Evolutionary conservation across 2,329 filamentous ascomycete species (phyloP), one percentile per base, ranked within the genome.

Genomic region (Nectriaceae sp.): DNA sequence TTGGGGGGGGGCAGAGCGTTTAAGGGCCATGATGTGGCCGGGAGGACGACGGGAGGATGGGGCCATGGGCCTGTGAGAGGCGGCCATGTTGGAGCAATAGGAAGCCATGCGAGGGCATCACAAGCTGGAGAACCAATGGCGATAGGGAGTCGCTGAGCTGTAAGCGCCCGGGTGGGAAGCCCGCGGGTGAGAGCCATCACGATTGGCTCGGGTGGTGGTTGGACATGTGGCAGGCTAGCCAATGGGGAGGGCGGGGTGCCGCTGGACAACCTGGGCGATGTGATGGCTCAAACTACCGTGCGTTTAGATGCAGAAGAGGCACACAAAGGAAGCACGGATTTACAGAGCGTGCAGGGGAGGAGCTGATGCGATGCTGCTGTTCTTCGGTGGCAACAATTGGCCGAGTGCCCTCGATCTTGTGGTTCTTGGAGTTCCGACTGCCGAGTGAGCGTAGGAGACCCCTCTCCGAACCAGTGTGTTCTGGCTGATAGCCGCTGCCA

Each of bases 151-250:
- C 54, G 47, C 57, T 46, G 42, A 19, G 44, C 38, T 52, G 55
- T 68, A 68, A 69, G 66, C 66, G 66, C 66, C 64, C 59, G 52
- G 54, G 58, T 60, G 54, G 52, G 47, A 53, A 50, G 42, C 47
- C 45, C 47, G 42, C 48, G 50, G 37, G 40, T 22, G 42, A 47
- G 53, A 45, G 40, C 50, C 44, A 47, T 44, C 40, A 45, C 56
- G 50, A 68, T 68, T 68, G 65, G 65, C 42, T 51, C 22, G 21
- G 21, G 13, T 33, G 46, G 51, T 48, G 50, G 54, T 38, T 56
- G 55, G 49, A 38, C 22, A 48, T 47, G 45, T 52, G 48, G 35
- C 4, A 31, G 19, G 11, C 16, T 40, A 41, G 40, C 65, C 65
- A 68, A 68, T 68, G 41, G 52, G 11, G 21, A 29, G 29, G 16